phyloP scores from a whole-genome alignment of 805 yeast genomes.

The Candida alai region DNA sequence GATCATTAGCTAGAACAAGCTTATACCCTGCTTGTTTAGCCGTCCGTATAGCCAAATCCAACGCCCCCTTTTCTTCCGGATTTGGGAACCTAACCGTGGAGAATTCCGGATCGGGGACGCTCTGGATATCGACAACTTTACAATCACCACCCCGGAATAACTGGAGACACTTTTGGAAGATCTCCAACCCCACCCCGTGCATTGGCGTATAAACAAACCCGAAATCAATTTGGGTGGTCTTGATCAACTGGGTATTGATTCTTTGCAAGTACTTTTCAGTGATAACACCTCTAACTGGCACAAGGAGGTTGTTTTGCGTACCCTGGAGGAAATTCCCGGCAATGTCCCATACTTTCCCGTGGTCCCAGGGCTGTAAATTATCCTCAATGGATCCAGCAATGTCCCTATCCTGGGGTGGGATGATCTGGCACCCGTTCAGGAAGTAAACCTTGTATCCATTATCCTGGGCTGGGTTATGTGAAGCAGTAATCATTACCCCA shows the following conservation, averaged over 20 bases:
- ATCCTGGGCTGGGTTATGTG: constrained; percentile 81
- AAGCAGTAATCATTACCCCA: constrained; percentile 93
- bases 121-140: constrained; percentile 55
- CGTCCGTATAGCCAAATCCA: constrained; percentile 59
- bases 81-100: constrained; percentile 88
- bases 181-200: constrained; percentile 88
- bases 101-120: constrained; percentile 76
- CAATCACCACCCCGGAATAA: constrained; percentile 27
- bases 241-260: constrained; percentile 27
- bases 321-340: constrained; percentile 31
- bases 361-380: constrained; percentile 60
- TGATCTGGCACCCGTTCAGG: constrained; percentile 91
- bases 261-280: constrained; percentile 37
- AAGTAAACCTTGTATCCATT: constrained; percentile 96
- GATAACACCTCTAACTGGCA: constrained; percentile 40
- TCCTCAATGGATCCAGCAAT: constrained; percentile 63
- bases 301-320: constrained; percentile 22
- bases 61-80: constrained; percentile 93
- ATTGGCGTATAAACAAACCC: constrained; percentile 84
- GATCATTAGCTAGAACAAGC: constrained; percentile 85
- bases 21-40: constrained; percentile 52
- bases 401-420: constrained; percentile 80
- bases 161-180: constrained; percentile 42
- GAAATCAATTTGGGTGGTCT: constrained; percentile 22
- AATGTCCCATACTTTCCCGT: constrained; percentile 47